Evolutionary conservation across 2,329 filamentous ascomycete species (phyloP).

Genomic region (Pseudogymnoascus pannorum): DNA sequence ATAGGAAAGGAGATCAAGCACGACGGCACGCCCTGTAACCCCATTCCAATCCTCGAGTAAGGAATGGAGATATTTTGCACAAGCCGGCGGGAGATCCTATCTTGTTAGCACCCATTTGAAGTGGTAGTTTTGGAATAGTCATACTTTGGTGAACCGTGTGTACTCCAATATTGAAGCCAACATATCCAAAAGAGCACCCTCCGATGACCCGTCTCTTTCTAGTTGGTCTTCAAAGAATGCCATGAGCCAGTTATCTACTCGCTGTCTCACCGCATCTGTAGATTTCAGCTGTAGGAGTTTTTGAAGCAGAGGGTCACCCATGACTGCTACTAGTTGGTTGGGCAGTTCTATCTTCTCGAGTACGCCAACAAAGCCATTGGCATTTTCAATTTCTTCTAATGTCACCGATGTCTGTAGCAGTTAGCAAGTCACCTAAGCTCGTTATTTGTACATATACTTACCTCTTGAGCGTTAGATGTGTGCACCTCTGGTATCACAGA

Average conservation of each 20-base stretch:
- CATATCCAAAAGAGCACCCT: slow-evolving; percentile 44
- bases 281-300: slow-evolving; percentile 65
- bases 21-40: slow-evolving; percentile 39
- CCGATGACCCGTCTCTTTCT: slow-evolving; percentile 43
- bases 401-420: slow-evolving; percentile 49
- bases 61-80: slow-evolving; percentile 41
- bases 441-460: slow-evolving; percentile 25
- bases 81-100: slow-evolving; percentile 30
- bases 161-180: slow-evolving; percentile 50
- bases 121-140: slow-evolving; percentile 13
- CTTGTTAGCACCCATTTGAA: slow-evolving; percentile 17
- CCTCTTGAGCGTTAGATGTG: slow-evolving; percentile 66
- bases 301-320: slow-evolving; percentile 70
- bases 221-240: slow-evolving; percentile 48
- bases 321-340: slow-evolving; percentile 70
- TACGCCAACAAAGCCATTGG: slow-evolving; percentile 60
- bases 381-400: slow-evolving; percentile 71
- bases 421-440: slow-evolving; percentile 25
- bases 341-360: slow-evolving; percentile 75
- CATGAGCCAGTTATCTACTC: slow-evolving; percentile 53
- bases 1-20: slow-evolving; percentile 53
- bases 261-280: slow-evolving; percentile 41
- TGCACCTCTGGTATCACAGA: slow-evolving; percentile 60
- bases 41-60: slow-evolving; percentile 60
- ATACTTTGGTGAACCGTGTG: slow-evolving; percentile 48